A percentile compares a stretch with the other conserved stretches of the same genome.
Evolutionary conservation across 2,329 filamentous ascomycete species (phyloP).

Genomic region (Pseudocercospora musae): DNA sequence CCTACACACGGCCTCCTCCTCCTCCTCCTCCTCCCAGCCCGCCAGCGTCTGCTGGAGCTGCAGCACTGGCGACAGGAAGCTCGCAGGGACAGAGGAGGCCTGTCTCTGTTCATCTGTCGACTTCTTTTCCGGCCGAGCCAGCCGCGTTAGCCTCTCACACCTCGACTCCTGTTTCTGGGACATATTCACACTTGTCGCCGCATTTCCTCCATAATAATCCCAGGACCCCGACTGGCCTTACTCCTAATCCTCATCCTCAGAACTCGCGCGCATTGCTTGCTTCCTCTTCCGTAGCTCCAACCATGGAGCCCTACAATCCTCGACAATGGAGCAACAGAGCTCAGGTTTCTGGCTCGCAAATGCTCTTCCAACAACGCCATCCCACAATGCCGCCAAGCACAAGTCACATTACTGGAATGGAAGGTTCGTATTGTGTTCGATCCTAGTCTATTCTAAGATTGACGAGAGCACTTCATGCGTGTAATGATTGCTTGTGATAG

Average conservation of each 20-base stretch:
- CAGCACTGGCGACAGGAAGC: constrained; percentile 15
- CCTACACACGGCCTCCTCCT: constrained; percentile 28
- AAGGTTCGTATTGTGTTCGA: constrained; percentile 36
- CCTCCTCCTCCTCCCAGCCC: constrained; percentile 26
- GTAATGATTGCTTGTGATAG: not conserved
- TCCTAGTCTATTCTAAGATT: constrained; percentile 1
- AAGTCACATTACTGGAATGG: constrained; percentile 47
- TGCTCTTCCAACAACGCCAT: constrained; percentile 33
- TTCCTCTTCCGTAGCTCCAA: constrained; percentile 16
- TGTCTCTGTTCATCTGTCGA: constrained; percentile 21
- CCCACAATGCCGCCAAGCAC: constrained; percentile 32
- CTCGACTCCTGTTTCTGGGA: constrained; percentile 37
- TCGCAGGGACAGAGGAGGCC: constrained; percentile 14
- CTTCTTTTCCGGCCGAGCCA: constrained; percentile 28
- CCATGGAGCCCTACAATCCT: constrained; percentile 47
- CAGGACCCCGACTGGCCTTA: constrained; percentile 24
- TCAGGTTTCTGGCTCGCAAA: constrained; percentile 38
- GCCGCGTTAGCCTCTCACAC: constrained; percentile 37
- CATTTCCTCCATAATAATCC: constrained; percentile 28
- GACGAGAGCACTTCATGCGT: not conserved
- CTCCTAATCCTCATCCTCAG: constrained; percentile 25
- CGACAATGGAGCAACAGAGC: constrained; percentile 47
- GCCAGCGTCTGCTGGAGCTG: constrained; percentile 31
- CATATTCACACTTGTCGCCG: constrained; percentile 27
- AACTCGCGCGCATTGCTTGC: constrained; percentile 15